Evolutionary conservation across 176 grass and related monocot genomes (phyloP).

Genomic region (Aegilops bicornis): DNA sequence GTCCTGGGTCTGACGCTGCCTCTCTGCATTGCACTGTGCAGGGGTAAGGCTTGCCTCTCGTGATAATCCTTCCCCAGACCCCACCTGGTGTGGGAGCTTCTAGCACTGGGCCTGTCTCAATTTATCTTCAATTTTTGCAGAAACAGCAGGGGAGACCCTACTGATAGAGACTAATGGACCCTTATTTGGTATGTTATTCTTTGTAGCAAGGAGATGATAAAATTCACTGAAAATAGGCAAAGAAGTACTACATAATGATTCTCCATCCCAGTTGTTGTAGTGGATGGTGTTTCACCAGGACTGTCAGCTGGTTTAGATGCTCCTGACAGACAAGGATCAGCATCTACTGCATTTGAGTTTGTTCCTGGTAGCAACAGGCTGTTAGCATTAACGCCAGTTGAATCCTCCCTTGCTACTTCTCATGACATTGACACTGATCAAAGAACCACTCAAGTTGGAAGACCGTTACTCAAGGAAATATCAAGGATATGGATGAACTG

Average conservation of each 20-base stretch:
- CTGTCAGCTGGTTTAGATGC: conserved; percentile 32
- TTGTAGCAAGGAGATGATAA: conserved; percentile 64
- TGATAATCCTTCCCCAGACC: no score
- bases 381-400: conserved; percentile 51
- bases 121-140: neutral
- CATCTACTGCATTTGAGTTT: conserved; percentile 33
- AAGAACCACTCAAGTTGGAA: conserved; percentile 36
- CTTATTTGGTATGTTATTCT: conserved; percentile 28
- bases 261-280: conserved; percentile 41
- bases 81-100: no score
- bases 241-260: conserved; percentile 52
- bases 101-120: no score
- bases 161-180: neutral
- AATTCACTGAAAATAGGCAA: conserved; percentile 46
- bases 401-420: conserved; percentile 45
- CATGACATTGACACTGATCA: conserved; percentile 33
- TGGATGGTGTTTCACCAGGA: conserved; percentile 47
- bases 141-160: neutral
- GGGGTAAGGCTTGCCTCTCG: no score
- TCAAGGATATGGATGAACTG: conserved; percentile 90
- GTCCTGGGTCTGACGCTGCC: no score
- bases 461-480: conserved; percentile 61
- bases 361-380: conserved; percentile 36
- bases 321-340: conserved; percentile 37
- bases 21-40: no score